A percentile compares a stretch with the other conserved stretches of the same genome.
Conservation (phyloP, 1,139 yeast species). For the Pichia sp. region DNA sequence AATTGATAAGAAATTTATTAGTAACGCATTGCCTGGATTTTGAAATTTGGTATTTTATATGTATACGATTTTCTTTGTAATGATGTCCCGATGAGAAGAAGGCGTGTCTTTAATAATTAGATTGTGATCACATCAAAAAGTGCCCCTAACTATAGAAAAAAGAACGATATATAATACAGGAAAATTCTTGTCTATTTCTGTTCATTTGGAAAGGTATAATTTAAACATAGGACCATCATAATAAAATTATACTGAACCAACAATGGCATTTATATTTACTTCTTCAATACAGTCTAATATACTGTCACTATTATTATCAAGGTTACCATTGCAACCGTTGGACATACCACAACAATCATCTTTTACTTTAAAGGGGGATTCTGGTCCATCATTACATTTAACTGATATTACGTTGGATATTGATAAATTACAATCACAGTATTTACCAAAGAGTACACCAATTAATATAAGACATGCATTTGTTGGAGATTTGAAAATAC, state of each 20-base stretch:
- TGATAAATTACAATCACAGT: constrained; percentile 13
- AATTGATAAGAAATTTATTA: neutral
- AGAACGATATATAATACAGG: too few relatives aligned
- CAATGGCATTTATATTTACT: constrained; percentile 15
- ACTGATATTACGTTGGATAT: constrained; percentile 15
- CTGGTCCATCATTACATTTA: constrained; percentile 13
- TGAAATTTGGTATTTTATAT: neutral
- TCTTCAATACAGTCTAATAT: constrained; percentile 14
- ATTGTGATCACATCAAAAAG: neutral
- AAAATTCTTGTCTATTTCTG: too few relatives aligned
- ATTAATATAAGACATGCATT: constrained; percentile 14
- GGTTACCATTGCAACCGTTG: constrained; percentile 15
- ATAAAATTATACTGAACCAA: too few relatives aligned
- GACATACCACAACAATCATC: constrained; percentile 14
- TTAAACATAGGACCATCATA: neutral
- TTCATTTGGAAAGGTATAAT: too few relatives aligned
- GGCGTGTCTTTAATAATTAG: neutral
- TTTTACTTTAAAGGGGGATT: constrained; percentile 8
- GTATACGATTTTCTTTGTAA: neutral
- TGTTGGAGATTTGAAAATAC: constrained; percentile 11
- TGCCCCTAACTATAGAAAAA: too few relatives aligned
- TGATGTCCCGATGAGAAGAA: neutral
- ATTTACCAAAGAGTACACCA: constrained; percentile 13
- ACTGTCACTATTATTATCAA: constrained; percentile 12
- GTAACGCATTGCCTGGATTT: neutral